A percentile compares a stretch with the other conserved stretches of the same genome.
These are phyloP conservation scores for Toxicodendron radicans DNA, from an alignment of 345 rosid species.

Conservation along the genomic window DNA sequence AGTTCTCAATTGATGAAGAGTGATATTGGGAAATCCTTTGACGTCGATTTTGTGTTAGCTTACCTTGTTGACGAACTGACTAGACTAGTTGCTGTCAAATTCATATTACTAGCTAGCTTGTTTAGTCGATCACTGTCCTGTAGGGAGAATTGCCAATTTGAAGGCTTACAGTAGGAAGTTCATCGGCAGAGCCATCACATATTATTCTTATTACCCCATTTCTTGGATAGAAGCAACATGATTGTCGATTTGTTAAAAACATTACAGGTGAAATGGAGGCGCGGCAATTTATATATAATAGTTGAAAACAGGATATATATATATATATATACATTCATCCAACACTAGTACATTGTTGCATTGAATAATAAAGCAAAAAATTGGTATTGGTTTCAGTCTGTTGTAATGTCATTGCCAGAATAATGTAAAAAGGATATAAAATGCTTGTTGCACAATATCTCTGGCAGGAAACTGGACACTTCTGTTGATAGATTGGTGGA, in stretches of 20 bases:
- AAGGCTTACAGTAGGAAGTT: neutral
- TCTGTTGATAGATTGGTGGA: slow-evolving; percentile 49
- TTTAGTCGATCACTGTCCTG: neutral
- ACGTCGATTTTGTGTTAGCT: too few species aligned
- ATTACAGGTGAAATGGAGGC: neutral
- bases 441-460: neutral
- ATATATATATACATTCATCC: neutral
- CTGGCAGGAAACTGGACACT: slow-evolving; percentile 49
- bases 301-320: neutral
- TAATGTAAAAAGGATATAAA: neutral
- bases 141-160: too few species aligned
- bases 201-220: too few species aligned
- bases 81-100: too few species aligned
- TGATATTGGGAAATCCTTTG: too few species aligned
- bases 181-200: neutral
- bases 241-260: neutral
- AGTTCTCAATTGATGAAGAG: too few species aligned
- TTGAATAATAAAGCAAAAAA: neutral
- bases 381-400: neutral
- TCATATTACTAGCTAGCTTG: neutral
- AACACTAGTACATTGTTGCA: neutral
- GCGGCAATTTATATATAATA: neutral
- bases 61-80: too few species aligned
- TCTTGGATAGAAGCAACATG: too few species aligned
- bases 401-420: neutral